These are phyloP conservation scores for Paxillus ammoniavirescens DNA, from an alignment of 768 basidiomycete genomes.

Conservation along the genomic window DNA sequence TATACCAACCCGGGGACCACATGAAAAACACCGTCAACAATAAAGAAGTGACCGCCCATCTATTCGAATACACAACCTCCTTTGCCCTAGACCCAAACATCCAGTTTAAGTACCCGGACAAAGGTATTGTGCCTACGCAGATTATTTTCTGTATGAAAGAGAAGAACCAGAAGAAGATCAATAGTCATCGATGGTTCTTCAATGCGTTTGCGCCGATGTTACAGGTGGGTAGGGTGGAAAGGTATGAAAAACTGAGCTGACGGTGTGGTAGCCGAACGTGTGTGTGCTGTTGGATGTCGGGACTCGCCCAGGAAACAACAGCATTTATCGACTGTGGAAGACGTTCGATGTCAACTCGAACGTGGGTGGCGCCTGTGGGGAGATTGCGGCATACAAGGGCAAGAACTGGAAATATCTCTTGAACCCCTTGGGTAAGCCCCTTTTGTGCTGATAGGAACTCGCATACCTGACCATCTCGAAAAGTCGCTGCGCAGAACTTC, in stretches of 20 bases:
- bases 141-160: constrained; percentile 91
- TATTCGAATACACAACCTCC: constrained; percentile 87
- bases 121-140: constrained; percentile 92
- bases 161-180: constrained; percentile 96
- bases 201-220: constrained; percentile 86
- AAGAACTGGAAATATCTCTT: constrained; percentile 77
- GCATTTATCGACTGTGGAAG: constrained; percentile 95
- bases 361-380: constrained; percentile 96
- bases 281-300: constrained; percentile 94
- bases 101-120: constrained; percentile 86
- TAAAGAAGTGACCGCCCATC: constrained; percentile 66
- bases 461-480: not conserved
- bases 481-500: constrained; percentile 93
- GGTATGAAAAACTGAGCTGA: not conserved
- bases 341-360: constrained; percentile 89
- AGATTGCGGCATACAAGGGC: constrained; percentile 91
- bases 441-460: not conserved
- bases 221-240: constrained; percentile 48
- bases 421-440: constrained; percentile 75
- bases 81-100: constrained; percentile 78
- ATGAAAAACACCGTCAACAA: constrained; percentile 68
- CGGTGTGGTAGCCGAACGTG: constrained; percentile 67
- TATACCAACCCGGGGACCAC: constrained; percentile 74
- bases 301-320: constrained; percentile 84
- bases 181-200: constrained; percentile 96